Percentiles rank a stretch among this genome's conserved stretches.
These are phyloP conservation scores for Fusarium pininemorale DNA, from an alignment of 2,329 filamentous ascomycete species.

Conservation along the genomic window DNA sequence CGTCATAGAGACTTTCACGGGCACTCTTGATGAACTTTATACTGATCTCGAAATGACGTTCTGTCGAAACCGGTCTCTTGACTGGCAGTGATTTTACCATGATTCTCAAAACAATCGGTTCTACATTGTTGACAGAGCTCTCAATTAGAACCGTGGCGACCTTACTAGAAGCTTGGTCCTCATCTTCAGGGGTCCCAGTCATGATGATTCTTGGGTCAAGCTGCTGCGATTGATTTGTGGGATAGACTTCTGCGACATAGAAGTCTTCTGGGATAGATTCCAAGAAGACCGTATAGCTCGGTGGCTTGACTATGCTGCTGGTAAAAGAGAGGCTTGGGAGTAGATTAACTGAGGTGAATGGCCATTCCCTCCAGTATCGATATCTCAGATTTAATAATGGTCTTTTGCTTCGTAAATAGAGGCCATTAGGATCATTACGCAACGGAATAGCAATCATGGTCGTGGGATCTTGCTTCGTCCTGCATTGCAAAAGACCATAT, in stretches of 20 bases:
- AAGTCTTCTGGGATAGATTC: background rate
- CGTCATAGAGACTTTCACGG: too few relatives aligned
- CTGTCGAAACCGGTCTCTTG: too few relatives aligned
- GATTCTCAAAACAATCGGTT: background rate
- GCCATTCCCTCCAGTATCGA: background rate
- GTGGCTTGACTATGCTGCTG: background rate
- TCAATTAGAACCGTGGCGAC: background rate
- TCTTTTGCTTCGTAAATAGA: too few relatives aligned
- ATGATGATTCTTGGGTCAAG: background rate
- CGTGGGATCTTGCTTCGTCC: too few relatives aligned
- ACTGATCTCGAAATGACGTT: too few relatives aligned
- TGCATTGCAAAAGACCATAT: too few relatives aligned
- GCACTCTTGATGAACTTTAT: too few relatives aligned
- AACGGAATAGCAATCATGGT: too few relatives aligned
- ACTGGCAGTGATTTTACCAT: fast-evolving
- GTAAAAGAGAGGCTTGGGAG: background rate
- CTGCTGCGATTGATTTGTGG: fast-evolving
- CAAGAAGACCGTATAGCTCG: background rate
- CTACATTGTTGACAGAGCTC: fast-evolving
- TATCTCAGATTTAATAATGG: background rate
- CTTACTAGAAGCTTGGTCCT: fast-evolving
- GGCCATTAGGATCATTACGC: too few relatives aligned
- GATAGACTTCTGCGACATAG: background rate
- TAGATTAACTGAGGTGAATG: background rate
- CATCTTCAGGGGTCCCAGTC: background rate